Conservation (phyloP, 176 grass and related monocot species). For the Zizania latifolia region DNA sequence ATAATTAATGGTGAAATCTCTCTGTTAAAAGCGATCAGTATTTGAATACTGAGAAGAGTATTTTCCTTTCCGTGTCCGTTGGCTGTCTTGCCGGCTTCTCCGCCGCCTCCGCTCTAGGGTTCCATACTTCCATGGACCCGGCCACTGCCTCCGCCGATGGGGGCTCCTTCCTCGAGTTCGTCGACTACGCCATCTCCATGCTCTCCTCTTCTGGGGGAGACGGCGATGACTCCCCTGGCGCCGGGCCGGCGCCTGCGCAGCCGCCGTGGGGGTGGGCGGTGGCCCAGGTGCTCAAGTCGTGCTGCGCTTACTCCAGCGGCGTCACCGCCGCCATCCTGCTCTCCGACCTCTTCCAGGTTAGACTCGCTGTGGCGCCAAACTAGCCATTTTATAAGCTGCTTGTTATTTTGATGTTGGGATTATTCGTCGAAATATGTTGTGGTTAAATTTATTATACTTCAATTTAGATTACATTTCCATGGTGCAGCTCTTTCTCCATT, state of each 20-base stretch:
- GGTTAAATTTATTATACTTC: background rate
- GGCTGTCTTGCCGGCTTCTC: background rate
- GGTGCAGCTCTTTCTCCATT: background rate
- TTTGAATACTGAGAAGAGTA: too few species aligned
- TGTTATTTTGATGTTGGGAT: background rate
- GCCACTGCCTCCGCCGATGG: conserved; percentile 19
- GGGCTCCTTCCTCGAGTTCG: conserved; percentile 56
- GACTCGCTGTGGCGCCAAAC: background rate
- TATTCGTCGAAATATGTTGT: background rate
- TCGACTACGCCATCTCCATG: conserved; percentile 64
- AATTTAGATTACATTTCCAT: background rate
- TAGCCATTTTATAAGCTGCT: background rate
- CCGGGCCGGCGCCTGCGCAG: conserved; percentile 23
- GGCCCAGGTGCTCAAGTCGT: conserved; percentile 73
- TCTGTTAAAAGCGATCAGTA: too few species aligned
- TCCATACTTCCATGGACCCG: conserved; percentile 50
- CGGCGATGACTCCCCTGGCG: conserved; percentile 36
- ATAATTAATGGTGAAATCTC: too few species aligned
- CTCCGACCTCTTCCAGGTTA: conserved; percentile 88
- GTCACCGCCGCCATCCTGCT: conserved; percentile 84
- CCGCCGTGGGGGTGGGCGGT: conserved; percentile 75
- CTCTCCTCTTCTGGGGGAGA: conserved; percentile 32
- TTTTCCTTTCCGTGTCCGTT: background rate
- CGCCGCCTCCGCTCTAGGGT: conserved; percentile 24
- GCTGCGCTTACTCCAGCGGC: conserved; percentile 76